Evolutionary conservation across 1,139 yeast genomes (phyloP).

Genomic region (Casaregolazyma lundiana): DNA sequence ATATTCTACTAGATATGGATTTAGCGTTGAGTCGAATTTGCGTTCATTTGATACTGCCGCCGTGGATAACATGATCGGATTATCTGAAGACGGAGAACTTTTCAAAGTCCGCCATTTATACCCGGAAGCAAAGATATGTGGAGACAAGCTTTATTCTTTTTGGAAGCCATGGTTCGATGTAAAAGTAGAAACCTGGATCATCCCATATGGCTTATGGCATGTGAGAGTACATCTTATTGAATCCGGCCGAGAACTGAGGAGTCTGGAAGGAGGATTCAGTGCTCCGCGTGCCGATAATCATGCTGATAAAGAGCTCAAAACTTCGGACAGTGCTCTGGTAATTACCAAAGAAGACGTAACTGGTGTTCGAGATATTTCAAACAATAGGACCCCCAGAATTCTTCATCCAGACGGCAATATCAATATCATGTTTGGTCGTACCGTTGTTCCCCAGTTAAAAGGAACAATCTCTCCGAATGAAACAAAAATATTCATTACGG

Average conservation of each 20-base stretch:
- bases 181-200: slow-evolving; percentile 28
- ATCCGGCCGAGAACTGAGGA: slow-evolving; percentile 14
- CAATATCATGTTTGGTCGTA: slow-evolving; percentile 16
- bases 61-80: slow-evolving; percentile 22
- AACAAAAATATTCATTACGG: slow-evolving; percentile 15
- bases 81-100: slow-evolving; percentile 20
- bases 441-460: slow-evolving; percentile 19
- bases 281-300: slow-evolving; percentile 16
- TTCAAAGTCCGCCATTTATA: slow-evolving; percentile 17
- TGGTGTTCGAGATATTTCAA: slow-evolving; percentile 20
- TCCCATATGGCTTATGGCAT: slow-evolving; percentile 27
- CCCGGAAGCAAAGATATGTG: slow-evolving; percentile 24
- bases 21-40: slow-evolving; percentile 24
- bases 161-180: slow-evolving; percentile 29
- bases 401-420: slow-evolving; percentile 16
- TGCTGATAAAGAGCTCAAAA: slow-evolving; percentile 4
- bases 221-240: slow-evolving; percentile 26
- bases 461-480: slow-evolving; percentile 16
- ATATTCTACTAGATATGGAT: slow-evolving; percentile 31
- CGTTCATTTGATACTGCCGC: slow-evolving; percentile 18
- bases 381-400: slow-evolving; percentile 14
- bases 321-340: slow-evolving; percentile 9
- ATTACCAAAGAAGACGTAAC: slow-evolving; percentile 16
- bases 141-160: slow-evolving; percentile 22
- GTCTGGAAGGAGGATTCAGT: slow-evolving; percentile 23